Base-by-base conservation (phyloP, 2,329 filamentous ascomycete species). In the Lachnellula willkommii region DNA sequence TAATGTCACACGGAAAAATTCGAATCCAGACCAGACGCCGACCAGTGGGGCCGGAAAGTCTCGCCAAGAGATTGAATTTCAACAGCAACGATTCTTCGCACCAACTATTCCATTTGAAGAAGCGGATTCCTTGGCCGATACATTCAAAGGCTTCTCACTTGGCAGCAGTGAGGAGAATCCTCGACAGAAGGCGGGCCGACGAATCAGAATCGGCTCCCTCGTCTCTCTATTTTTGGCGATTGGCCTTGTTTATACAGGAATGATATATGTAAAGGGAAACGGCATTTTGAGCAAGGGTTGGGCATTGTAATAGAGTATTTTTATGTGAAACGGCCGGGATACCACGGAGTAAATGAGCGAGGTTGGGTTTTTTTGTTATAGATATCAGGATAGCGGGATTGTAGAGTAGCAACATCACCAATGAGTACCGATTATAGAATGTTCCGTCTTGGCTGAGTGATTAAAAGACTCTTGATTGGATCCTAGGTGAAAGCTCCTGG, bases 31-130 rank as follows among this genome's bases (percentile, higher is more conserved):
- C 47, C 24, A 50, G 40, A 45, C 36, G 28, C 14, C 22, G 36
- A 52, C 26, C 28, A 43, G 32, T 28, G 14, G 37, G 14, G 17
- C 15, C 14, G 46, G 14, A 15, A 43, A 48, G 22, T 17, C 37
- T 43, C 14, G 36, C 15, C 32, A 22, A 36, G 53, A 68, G 57
- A 3, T 74, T 74, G 37, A 78, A 35, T 84, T 86, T 52, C 78
- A 82, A 56, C 80, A 82, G 50, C 63, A 55, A 37, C 61, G 53
- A 45, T 66, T 66, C 53, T 66, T 66, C 46, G 51, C 60, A 17
- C 60, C 61, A n/a, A 20, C 49, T 7, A 32, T 53, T 24, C 52
- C 53, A 11, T 54, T 49, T 14, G 58, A 64, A 42, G 56, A 35
- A n/a, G 62, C 50, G 5, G 59, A 61, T 36, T 49, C 52, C 8